Conservation (phyloP, 495 filamentous ascomycete species). For the Tetracladium setigerum region DNA sequence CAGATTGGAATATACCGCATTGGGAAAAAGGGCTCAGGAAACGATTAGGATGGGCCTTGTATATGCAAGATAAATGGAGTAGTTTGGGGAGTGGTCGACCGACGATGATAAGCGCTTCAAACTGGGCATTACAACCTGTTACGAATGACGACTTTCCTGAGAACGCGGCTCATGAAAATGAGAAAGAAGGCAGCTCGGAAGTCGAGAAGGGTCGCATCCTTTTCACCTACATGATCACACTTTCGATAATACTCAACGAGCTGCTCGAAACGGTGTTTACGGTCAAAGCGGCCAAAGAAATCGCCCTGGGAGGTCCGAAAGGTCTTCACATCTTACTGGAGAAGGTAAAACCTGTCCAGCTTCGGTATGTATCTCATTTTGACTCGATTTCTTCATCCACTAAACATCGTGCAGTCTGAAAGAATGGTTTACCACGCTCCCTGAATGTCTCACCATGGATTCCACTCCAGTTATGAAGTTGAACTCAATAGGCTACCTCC, state of each 20-base stretch:
- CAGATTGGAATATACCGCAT: constrained; percentile 71
- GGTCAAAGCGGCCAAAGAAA: constrained; percentile 46
- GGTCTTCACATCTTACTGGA: constrained; percentile 54
- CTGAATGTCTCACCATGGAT: constrained; percentile 60
- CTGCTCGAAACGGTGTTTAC: constrained; percentile 77
- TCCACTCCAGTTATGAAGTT: constrained; percentile 37
- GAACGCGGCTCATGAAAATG: constrained; percentile 43
- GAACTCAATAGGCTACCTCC: constrained; percentile 62
- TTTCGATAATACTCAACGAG: constrained; percentile 68
- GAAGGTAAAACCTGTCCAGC: constrained; percentile 72
- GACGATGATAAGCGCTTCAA: constrained; percentile 66
- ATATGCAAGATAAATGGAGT: constrained; percentile 89
- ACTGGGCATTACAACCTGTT: constrained; percentile 73
- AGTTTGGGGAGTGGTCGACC: constrained; percentile 78
- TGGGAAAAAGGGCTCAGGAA: constrained; percentile 83
- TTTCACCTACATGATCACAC: constrained; percentile 64
- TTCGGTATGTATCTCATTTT: constrained; percentile 27
- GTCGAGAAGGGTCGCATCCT: constrained; percentile 59
- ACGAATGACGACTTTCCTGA: constrained; percentile 66
- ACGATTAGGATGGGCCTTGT: constrained; percentile 82
- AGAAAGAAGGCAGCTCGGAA: constrained; percentile 53
- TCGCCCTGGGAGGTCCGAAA: constrained; percentile 36
- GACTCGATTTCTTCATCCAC: not conserved
- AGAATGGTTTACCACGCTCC: constrained; percentile 67
- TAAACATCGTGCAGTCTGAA: constrained; percentile 45